Evolutionary conservation across 148 eudicot species (phyloP), one percentile per base, ranked within the genome.

Genomic region (Cornus controversa): DNA sequence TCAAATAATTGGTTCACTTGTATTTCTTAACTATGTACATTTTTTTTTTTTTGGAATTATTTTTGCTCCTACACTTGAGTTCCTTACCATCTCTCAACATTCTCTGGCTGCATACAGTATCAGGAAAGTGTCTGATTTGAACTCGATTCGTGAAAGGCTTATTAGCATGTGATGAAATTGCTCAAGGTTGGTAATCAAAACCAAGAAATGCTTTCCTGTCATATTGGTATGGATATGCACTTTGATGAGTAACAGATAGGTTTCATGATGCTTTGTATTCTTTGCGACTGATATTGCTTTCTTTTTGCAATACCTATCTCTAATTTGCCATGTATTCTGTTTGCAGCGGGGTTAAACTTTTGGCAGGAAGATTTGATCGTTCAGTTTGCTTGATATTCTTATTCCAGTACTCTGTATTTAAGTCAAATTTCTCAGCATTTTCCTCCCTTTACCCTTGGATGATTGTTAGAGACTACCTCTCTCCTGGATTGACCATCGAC

Each of bases 91-190:
- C 68, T 40, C 18, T 63, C 42, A 6, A 66, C 14, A 1, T 31
- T 70, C 20, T 67, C 34, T 58, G 65, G 25, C 28, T 47, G 20
- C 4, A 25, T 72, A 66, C 89, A 86, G 89, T 62, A 80, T 86
- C 80, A 81, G 76, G 79, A 86, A 79, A 77, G 78, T 76, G 13
- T 66, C 82, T 2, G 89, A 86, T 69, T 66, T 84, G 78, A 78
- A 76, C 40, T 71, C 82, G 16, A 70, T 86, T 27, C 25, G 78
- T 54, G 81, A 84, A 76, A 83, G 77, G 76, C 71, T 83, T 60
- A 27, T 74, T 50, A 47, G 78, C 78, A 68, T 47, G 60, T 74
- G 73, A 68, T 42, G 45, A 37, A 53, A n/a, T 54, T 36, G 22
- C 27, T 9, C 34, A 57, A 62, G 74, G 82, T 80, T 77, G 31